phyloP scores from a whole-genome alignment of 352 stramenopile genomes.

The Phytophthora syringae region DNA sequence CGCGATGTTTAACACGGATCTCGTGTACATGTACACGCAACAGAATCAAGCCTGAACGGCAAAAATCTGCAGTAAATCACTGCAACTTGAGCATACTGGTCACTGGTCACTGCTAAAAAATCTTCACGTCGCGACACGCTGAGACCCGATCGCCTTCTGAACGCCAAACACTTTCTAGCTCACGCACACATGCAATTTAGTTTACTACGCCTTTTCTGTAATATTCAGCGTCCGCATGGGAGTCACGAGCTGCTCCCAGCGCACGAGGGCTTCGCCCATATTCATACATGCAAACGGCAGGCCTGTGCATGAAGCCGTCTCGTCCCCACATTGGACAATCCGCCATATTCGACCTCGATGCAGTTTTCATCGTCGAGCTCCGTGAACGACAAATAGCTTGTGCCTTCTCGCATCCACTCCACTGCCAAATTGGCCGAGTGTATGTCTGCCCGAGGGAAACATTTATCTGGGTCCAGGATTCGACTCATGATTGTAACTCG shows the following conservation, averaged over 20 bases:
- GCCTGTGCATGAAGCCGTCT: conserved; percentile 33
- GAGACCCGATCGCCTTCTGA: conserved; percentile 5
- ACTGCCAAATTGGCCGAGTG: conserved; percentile 13
- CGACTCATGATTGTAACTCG: conserved; percentile 38
- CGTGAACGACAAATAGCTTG: conserved; percentile 50
- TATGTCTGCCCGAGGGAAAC: conserved; percentile 26
- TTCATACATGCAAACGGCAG: conserved; percentile 36
- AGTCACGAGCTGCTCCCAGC: conserved; percentile 45
- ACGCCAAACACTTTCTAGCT: neutral
- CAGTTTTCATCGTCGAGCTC: conserved; percentile 40
- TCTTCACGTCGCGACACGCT: too few species aligned
- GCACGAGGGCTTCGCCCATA: conserved; percentile 41
- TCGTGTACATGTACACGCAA: too few species aligned
- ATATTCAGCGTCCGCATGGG: conserved; percentile 33
- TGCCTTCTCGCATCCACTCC: conserved; percentile 46
- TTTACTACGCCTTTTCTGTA: conserved; percentile 20
- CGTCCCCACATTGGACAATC: conserved; percentile 36
- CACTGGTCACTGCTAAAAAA: too few species aligned
- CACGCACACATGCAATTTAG: conserved; percentile 11
- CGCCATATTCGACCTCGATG: conserved; percentile 48
- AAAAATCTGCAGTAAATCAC: too few species aligned
- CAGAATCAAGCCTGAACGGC: too few species aligned
- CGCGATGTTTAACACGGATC: too few species aligned
- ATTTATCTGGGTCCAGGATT: conserved; percentile 39
- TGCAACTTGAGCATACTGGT: too few species aligned